These are phyloP conservation scores for Glutinoglossum americanum DNA, from an alignment of 495 filamentous ascomycete genomes.

Conservation along the genomic window DNA sequence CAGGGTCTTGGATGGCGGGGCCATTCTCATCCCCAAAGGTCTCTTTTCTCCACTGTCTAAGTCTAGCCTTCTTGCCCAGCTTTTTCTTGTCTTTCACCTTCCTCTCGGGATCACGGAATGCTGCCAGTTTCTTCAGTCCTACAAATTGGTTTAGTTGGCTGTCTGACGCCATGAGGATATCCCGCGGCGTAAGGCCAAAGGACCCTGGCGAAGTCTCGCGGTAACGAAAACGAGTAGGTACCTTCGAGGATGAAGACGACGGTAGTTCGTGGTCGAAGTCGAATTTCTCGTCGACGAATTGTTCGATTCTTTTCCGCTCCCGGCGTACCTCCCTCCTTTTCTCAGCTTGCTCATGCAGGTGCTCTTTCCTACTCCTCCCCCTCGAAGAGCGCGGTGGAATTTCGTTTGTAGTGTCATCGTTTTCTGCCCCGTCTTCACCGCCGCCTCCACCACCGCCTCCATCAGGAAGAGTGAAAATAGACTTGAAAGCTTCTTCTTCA, in stretches of 20 bases:
- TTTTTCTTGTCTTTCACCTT: constrained; percentile 72
- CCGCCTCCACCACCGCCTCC: constrained; percentile 17
- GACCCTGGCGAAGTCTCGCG: constrained; percentile 77
- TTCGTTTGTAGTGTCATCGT: constrained; percentile 5
- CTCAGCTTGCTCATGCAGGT: constrained; percentile 35
- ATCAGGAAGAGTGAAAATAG: constrained; percentile 31
- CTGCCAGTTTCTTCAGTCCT: constrained; percentile 81
- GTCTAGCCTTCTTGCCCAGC: constrained; percentile 73
- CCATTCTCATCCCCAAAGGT: constrained; percentile 63
- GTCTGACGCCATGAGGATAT: constrained; percentile 84
- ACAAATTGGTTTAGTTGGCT: constrained; percentile 72
- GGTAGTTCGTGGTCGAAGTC: constrained; percentile 42
- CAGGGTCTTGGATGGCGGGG: constrained; percentile 20
- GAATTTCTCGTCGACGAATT: constrained; percentile 65
- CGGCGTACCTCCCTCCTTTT: constrained; percentile 53
- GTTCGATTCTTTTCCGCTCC: constrained; percentile 65
- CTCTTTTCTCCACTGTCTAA: constrained; percentile 81
- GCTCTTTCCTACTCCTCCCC: constrained; percentile 25
- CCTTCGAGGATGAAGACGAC: constrained; percentile 27
- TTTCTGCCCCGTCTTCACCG: constrained; percentile 16
- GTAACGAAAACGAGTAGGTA: constrained; percentile 53
- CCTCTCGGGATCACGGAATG: constrained; percentile 71
- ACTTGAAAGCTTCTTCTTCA: constrained; percentile 26
- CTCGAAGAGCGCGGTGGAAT: constrained; percentile 12
- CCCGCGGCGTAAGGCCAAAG: constrained; percentile 70